Evolutionary conservation across 345 rosid species (phyloP), one percentile per base, ranked within the genome.

Genomic region (Pugionium cornutum): DNA sequence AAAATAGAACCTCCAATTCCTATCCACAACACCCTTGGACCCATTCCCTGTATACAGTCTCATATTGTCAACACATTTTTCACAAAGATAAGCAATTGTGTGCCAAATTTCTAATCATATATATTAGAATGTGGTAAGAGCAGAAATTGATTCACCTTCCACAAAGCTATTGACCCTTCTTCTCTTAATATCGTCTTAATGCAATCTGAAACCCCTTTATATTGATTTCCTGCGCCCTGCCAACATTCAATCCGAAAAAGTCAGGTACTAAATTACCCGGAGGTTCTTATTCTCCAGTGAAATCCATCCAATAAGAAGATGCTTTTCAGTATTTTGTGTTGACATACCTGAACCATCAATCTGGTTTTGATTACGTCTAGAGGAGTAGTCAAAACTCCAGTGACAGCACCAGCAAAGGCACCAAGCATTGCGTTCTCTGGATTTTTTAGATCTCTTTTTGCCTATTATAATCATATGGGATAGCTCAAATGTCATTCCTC

Each of bases 331-430:
- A 67, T 30, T 34, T 62, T 58, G 40, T 4, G 34, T 33, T 25
- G 26, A 43, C 49, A 10, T 54, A 86, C 96, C 85, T 88, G 96
- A 72, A 88, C 77, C 92, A 84, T 88, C 63, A 86, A 66, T 62
- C 92, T 81, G 42, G 92, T 86, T 80, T 88, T 88, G 70, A 86
- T 83, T 59, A 88, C 88, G 61, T 86, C 96, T 9, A 86, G 82
- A 18, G 96, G 96, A 29, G 89, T 84, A 2, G 92, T 88, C 62
- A 88, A 68, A 62, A 80, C 85, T 69, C 92, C 92, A 59, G 89
- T 83, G 64, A 88, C 70, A 42, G 87, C 92, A 72, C 89, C 96
- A 9, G 96, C 91, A 77, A 92, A 86, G 51, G 98, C 98, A 67
- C 97, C 98, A 46, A 89, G 53, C 11, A 81, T 64, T 48, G 98